These are phyloP conservation scores for Leccinum obscurum DNA, from an alignment of 768 basidiomycete genomes.

Conservation along the genomic window DNA sequence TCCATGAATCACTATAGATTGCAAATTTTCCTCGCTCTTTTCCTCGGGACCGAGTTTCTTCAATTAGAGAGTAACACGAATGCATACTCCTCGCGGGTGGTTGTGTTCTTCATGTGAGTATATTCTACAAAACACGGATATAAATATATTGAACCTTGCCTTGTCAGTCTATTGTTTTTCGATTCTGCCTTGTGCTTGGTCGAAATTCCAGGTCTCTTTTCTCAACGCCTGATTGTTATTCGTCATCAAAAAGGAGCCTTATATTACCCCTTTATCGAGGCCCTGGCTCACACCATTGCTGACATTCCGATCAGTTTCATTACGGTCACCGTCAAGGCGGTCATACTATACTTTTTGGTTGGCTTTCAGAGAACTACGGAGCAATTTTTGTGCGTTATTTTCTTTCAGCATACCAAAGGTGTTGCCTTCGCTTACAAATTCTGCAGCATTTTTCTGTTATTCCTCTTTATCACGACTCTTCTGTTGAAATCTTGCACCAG, in stretches of 20 bases:
- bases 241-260: slow-evolving; percentile 46
- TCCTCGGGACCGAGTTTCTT: slow-evolving; percentile 43
- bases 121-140: background rate
- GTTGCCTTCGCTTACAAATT: slow-evolving; percentile 35
- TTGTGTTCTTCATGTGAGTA: slow-evolving; percentile 72
- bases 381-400: slow-evolving; percentile 22
- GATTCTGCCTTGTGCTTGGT: slow-evolving; percentile 53
- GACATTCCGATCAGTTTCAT: slow-evolving; percentile 43
- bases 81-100: slow-evolving; percentile 57
- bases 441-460: slow-evolving; percentile 57
- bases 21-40: slow-evolving; percentile 18
- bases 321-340: slow-evolving; percentile 9
- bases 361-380: slow-evolving; percentile 18
- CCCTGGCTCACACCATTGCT: slow-evolving; percentile 43
- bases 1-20: slow-evolving; percentile 35
- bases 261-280: slow-evolving; percentile 50
- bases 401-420: background rate
- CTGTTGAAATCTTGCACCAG: slow-evolving; percentile 80
- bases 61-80: slow-evolving; percentile 35
- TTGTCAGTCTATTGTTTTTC: slow-evolving; percentile 49
- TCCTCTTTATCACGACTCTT: slow-evolving; percentile 52
- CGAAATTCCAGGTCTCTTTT: slow-evolving; percentile 47
- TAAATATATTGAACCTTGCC: background rate
- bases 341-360: slow-evolving; percentile 21
- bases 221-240: slow-evolving; percentile 43